Evolutionary conservation across 2,329 filamentous ascomycete genomes (phyloP), one percentile per base, ranked within the genome.

Genomic region (Chrysoporthe austroafricana): DNA sequence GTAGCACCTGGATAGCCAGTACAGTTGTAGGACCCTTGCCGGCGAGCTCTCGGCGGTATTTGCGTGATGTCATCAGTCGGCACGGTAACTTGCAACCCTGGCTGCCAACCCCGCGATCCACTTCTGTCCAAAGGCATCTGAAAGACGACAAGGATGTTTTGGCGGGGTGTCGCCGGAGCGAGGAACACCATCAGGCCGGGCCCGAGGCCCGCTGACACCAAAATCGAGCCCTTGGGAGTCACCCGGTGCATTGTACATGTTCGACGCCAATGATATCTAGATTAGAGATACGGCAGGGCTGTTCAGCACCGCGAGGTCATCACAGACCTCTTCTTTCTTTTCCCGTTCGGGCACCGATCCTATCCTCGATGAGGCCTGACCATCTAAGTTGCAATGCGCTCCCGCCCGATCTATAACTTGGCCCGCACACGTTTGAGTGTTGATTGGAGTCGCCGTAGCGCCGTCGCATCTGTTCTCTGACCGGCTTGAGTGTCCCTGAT

Each of bases 351-450:
- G 39, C 43, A 48, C 44, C 42, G 18, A 39, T 62, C 5, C 26
- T 42, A 39, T 62, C 5, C 26, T 42, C 18, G 34, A 34, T 36
- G 11, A 7, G 32, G 26, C 34, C 32, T 32, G 18, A 39, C 58
- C n/a, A 13, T 32, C 52, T 34, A n/a, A 13, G 6, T 32, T 13
- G 21, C 43, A 64, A 58, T 11, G 44, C 66, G 39, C 50, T 16
- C 26, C 56, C 56, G 39, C 58, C 36, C 52, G 43, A 42, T 34
- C 56, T 68, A 70, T 54, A 70, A 71, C 46, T 62, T 66, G n/a
- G 75, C 74, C 43, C 79, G 77, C 14, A 83, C 69, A 67, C 82
- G 80, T 18, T 74, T 75, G 14, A 83, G 74, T 50, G 82, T 79
- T 68, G 79, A 77, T 54, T 76, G 77, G 18, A 83, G 76, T 48